These are phyloP conservation scores for Eimeria maxima DNA, from an alignment of 169 alveolate species.

Conservation along the genomic window DNA sequence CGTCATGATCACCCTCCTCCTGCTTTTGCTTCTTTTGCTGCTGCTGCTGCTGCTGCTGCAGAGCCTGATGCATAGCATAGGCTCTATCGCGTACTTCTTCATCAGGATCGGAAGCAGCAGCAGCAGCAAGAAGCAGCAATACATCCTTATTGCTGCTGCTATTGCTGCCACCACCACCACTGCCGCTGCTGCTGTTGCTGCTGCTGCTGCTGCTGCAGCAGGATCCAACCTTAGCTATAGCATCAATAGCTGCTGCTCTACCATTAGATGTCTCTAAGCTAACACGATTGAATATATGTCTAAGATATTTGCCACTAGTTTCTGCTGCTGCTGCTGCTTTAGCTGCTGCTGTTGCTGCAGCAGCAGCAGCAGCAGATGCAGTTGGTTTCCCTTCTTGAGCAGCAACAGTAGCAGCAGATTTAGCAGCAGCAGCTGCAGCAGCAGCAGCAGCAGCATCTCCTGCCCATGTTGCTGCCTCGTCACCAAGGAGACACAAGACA, in stretches of 20 bases:
- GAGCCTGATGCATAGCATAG: background rate
- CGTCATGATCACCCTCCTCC: background rate
- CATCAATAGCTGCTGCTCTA: slow-evolving; percentile 63
- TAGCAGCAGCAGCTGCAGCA: background rate
- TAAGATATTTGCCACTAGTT: slow-evolving; percentile 94
- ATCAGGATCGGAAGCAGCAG: background rate
- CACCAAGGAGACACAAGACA: slow-evolving; percentile 85
- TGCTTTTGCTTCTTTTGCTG: background rate
- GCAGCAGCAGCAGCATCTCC: background rate
- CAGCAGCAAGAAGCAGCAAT: background rate
- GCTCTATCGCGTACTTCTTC: slow-evolving; percentile 69
- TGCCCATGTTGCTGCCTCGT: slow-evolving; percentile 58
- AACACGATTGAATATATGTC: slow-evolving; percentile 98
- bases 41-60: slow-evolving; percentile 61
- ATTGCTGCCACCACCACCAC: background rate
- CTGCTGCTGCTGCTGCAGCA: slow-evolving; percentile 2
- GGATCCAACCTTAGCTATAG: background rate
- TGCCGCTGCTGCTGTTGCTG: background rate
- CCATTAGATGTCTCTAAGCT: slow-evolving; percentile 97
- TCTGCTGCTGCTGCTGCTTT: slow-evolving; percentile 87
- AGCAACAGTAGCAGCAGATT: background rate
- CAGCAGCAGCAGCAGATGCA: background rate
- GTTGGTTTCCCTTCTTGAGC: background rate
- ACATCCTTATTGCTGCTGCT: background rate
- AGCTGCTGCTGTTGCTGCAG: slow-evolving; percentile 87